A percentile compares a stretch with the other conserved stretches of the same genome.
These are phyloP conservation scores for Cyberlindnera euphorbiae DNA, from an alignment of 805 yeast species.

Conservation along the genomic window DNA sequence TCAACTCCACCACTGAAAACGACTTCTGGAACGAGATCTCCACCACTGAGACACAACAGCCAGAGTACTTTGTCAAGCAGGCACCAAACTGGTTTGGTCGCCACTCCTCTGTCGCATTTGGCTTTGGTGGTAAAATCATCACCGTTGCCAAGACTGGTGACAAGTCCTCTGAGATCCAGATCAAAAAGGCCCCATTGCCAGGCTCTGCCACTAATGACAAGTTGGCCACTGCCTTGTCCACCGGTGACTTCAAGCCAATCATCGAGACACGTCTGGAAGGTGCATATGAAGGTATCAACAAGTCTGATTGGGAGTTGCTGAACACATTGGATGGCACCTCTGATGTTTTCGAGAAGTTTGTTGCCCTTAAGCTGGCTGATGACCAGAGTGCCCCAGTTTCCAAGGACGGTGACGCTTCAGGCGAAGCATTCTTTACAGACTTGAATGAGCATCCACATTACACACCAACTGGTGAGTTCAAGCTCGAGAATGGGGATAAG, in stretches of 20 bases:
- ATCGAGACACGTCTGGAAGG: constrained; percentile 49
- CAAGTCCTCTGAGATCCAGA: constrained; percentile 36
- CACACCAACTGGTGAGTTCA: constrained; percentile 53
- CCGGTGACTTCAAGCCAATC: constrained; percentile 48
- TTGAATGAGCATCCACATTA: constrained; percentile 28
- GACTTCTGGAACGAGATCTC: constrained; percentile 86
- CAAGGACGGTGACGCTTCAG: constrained; percentile 21
- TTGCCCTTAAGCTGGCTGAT: constrained; percentile 30
- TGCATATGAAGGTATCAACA: constrained; percentile 35
- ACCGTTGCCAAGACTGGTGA: constrained; percentile 40
- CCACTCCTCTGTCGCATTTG: constrained; percentile 75
- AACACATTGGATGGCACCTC: constrained; percentile 50
- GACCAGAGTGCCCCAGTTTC: constrained; percentile 21
- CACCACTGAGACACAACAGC: constrained; percentile 63
- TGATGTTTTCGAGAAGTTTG: constrained; percentile 43
- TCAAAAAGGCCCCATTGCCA: constrained; percentile 36
- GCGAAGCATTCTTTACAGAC: constrained; percentile 34
- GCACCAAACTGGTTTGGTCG: constrained; percentile 88
- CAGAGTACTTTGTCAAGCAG: constrained; percentile 64
- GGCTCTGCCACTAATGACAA: constrained; percentile 34
- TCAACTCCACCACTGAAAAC: constrained; percentile 47
- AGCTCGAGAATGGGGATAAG: constrained; percentile 37
- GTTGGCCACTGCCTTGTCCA: constrained; percentile 53
- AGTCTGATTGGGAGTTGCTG: constrained; percentile 64
- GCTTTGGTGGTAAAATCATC: constrained; percentile 89